Conservation (phyloP, 2,329 filamentous ascomycete species). For the Gyromitra esculenta region DNA sequence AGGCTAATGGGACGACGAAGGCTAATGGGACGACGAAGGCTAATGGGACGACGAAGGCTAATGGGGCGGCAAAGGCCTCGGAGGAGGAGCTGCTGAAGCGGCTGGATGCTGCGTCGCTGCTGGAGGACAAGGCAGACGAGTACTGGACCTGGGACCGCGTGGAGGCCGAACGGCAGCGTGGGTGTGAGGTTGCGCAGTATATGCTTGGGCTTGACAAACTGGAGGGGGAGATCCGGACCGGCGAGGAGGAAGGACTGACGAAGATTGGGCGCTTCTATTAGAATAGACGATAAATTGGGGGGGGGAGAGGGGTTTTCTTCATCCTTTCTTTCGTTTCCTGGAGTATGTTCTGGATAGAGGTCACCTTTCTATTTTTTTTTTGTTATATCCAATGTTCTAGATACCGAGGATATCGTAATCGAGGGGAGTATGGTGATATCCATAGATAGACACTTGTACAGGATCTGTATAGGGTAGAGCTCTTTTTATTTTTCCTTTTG, state of each 20-base stretch:
- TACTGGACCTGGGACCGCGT: conserved; percentile 59
- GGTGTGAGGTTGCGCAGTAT: conserved; percentile 59
- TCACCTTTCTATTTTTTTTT: not conserved
- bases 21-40: no score
- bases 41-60: not conserved
- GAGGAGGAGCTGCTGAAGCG: not conserved
- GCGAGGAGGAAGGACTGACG: conserved; percentile 51
- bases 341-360: conserved; percentile 3
- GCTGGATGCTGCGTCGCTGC: conserved; percentile 38
- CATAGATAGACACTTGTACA: not conserved
- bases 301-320: not conserved
- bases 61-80: conserved; percentile 19
- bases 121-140: conserved; percentile 35
- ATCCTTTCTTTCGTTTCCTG: not conserved
- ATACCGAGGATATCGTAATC: conserved; percentile 10
- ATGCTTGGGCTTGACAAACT: conserved; percentile 56
- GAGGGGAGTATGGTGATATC: not conserved
- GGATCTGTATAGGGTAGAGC: not conserved
- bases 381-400: conserved; percentile 3
- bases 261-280: conserved; percentile 49
- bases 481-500: not conserved
- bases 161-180: conserved; percentile 60
- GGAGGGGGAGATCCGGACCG: conserved; percentile 56
- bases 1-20: not conserved
- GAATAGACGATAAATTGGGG: not conserved